A percentile compares a stretch with the other conserved stretches of the same genome.
Conservation (phyloP, 2,329 filamentous ascomycete species). For the Epichloe festucae region DNA sequence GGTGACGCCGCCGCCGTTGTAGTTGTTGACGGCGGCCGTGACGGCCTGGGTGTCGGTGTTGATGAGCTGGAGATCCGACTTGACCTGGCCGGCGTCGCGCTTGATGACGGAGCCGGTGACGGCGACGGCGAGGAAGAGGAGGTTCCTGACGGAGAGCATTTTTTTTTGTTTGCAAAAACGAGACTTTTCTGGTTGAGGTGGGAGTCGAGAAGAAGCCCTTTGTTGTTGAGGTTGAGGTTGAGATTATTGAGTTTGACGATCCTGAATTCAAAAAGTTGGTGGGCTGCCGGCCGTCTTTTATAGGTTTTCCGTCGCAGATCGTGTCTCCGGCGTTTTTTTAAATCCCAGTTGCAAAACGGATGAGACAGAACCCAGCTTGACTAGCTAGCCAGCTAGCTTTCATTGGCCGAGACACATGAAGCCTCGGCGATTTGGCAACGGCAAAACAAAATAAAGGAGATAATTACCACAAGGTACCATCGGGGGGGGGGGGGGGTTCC, state of each 20-base stretch:
- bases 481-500: too few relatives aligned
- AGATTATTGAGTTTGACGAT: too few relatives aligned
- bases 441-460: background rate
- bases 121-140: constrained; percentile 3
- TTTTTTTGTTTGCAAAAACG: background rate
- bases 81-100: constrained; percentile 1
- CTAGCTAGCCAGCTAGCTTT: too few relatives aligned
- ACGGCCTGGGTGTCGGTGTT: background rate
- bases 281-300: background rate
- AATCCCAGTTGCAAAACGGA: background rate
- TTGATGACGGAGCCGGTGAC: constrained; percentile 2
- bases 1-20: background rate
- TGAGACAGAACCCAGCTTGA: too few relatives aligned
- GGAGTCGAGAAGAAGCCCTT: too few relatives aligned
- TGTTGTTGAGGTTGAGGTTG: too few relatives aligned
- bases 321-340: background rate
- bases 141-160: constrained; percentile 6
- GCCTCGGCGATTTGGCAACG: background rate
- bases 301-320: background rate
- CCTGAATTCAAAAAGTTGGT: background rate
- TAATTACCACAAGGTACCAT: too few relatives aligned
- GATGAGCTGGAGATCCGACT: background rate
- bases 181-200: too few relatives aligned
- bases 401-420: background rate
- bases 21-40: background rate